Evolutionary conservation across 2,329 filamentous ascomycete species (phyloP), one percentile per base, ranked within the genome.

Genomic region (Graphiopsis chlorocephala): DNA sequence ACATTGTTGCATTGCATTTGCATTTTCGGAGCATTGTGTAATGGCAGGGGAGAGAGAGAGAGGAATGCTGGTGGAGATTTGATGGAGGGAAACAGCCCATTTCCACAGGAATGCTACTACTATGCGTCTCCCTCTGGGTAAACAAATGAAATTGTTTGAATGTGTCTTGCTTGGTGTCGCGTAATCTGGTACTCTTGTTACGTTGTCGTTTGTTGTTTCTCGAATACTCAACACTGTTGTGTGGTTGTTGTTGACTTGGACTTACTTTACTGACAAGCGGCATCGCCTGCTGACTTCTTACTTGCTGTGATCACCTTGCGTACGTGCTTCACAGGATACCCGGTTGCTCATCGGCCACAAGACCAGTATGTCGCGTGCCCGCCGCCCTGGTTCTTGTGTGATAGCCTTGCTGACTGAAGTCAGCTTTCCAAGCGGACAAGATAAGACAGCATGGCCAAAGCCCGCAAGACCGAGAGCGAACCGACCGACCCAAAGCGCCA

Each of bases 91-190:
- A n/a, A 31, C 4, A 12, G 5, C 31, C n/a, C n/a, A 26, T 56
- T 56, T 56, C 29, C 53, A 38, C 31, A 35, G 53, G 53, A 56
- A 56, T 56, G 53, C n/a, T 23, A 23, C 10, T 23, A 50, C 7
- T n/a, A n/a, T 26, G 12, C 3, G 10, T 15, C 20, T 38, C 53
- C 15, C 10, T 17, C 38, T 28, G 47, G 26, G 47, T 25, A 56
- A 56, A 38, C 29, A 56, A 28, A 56, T 56, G 31, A 29, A 26
- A 7, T 35, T 23, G 11, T 23, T 56, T 56, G 26, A 53, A 28
- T n/a, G 26, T 50, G 47, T 31, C 50, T 53, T 31, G 50, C 31
- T 53, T 53, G 50, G 50, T 53, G 26, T 53, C 50, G 50, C 50
- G 50, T 53, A 50, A 38, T 38, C n/a, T n/a, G n/a, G 33, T n/a